Base-by-base conservation (phyloP, 2,329 filamentous ascomycete genomes). In the Pseudocercospora ulei region DNA sequence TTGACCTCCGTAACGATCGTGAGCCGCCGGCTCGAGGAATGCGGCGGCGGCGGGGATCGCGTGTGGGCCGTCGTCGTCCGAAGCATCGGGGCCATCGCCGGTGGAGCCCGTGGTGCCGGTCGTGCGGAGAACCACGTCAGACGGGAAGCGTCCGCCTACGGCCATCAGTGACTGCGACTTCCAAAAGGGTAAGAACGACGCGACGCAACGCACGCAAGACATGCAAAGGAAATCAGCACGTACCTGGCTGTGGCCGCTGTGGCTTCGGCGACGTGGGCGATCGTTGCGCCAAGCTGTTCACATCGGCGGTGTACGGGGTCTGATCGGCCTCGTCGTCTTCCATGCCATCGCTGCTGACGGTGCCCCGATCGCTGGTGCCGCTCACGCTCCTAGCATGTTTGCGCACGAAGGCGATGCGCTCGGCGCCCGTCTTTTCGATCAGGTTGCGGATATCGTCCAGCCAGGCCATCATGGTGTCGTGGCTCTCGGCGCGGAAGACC, bases 401-500 rank as follows among this genome's bases (percentile, higher is more conserved):
- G 27, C 83, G 78, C 25, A 95, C 84, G 58, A 90, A 95, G 17
- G 82, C 83, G 60, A 76, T 83, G 25, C 87, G 80, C 57, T 93
- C 87, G 60, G 92, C 84, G 17, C 85, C 82, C 14, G 80, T 82
- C 63, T 82, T 87, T 60, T 93, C 86, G 3, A 84, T 95, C 46
- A 98, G 68, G 26, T 74, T 77, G 61, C 88, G 86, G 60, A 98
- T 88, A 55, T 94, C 88, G 38, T 90, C 81, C 60, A 86, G 96
- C 78, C 90, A 98, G 29, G 86, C 85, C 68, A 93, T 78, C 88
- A 96, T 95, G 8, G 87, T 95, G 52, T 96, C 88, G 61, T 93
- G 70, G 2, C 73, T 72, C 56, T 80, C 76, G 13, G 76, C 76
- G 38, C 76, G 69, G 64, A 80, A 79, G 6, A 79, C 74, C 76